Base-by-base conservation (phyloP, 2,329 filamentous ascomycete species). In the Aspergillus sp. region DNA sequence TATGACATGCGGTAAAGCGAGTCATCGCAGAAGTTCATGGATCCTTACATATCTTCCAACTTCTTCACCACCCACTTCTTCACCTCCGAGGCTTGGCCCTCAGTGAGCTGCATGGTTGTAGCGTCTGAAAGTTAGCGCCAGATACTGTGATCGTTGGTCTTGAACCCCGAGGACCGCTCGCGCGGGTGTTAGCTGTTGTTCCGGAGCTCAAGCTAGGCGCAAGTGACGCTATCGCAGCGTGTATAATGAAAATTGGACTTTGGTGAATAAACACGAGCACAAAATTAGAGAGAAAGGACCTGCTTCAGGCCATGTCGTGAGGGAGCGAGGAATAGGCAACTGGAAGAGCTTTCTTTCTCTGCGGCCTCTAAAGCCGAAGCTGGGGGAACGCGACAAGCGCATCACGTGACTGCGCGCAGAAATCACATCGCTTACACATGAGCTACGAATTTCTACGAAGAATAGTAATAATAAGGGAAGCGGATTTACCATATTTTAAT, bases 41-140 rank as follows among this genome's bases (percentile, higher is more conserved):
- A 44, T 42, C 62, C 73, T 58, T 68, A 78, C 75, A 78, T 78
- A 47, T 74, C 73, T 58, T 80, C 78, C 43, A 82, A 65, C 55
- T 76, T 76, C 58, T 73, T 76, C 36, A 80, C 73, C 45, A 81
- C 70, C 78, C 78, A 82, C 48, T 63, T 64, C 68, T 80, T 81
- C 56, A 82, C 73, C 35, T 71, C 67, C 10, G 63, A 64, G 12
- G 72, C 70, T 53, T 81, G 73, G 26, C 67, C 68, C 12, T 80
- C 78, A 39, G 73, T 70, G 48, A 82, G 71, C 52, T 74, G 66
- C 79, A 81, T 81, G 30, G 4, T 55, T 45, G 19, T 30, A 32
- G 19, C 27, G 3, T 8, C 26, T 26, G 36, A 19, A 26, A 26
- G 19, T 19, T 19, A 19, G 19, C 2, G 19, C 19, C 19, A 39